These are phyloP conservation scores for Kwoniella bestiolae DNA, from an alignment of 768 basidiomycete genomes.

Conservation along the genomic window DNA sequence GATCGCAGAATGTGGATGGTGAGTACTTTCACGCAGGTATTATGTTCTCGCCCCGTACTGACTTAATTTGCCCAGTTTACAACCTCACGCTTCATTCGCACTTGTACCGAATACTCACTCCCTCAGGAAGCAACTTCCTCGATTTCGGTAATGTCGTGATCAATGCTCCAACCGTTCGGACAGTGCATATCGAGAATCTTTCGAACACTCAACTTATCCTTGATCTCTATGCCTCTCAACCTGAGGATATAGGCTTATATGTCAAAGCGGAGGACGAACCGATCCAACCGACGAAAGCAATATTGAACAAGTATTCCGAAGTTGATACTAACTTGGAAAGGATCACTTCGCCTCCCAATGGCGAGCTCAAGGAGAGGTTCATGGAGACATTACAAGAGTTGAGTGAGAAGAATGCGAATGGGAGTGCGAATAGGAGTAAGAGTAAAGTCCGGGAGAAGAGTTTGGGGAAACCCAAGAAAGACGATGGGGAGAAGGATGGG, in stretches of 20 bases:
- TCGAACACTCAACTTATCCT: constrained; percentile 36
- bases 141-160: constrained; percentile 55
- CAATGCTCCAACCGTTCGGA: constrained; percentile 48
- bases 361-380: constrained; percentile 54
- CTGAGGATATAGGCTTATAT: constrained; percentile 53
- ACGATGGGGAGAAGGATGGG: constrained; percentile 14
- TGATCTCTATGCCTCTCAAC: constrained; percentile 47
- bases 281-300: neutral
- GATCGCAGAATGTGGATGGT: constrained; percentile 52
- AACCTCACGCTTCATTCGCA: constrained; percentile 55
- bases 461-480: constrained; percentile 2
- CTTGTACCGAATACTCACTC: constrained; percentile 54
- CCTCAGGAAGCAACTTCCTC: constrained; percentile 54
- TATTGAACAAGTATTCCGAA: constrained; percentile 27
- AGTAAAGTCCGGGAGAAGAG: constrained; percentile 31
- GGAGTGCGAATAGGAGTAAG: constrained; percentile 1
- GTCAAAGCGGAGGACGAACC: constrained; percentile 48
- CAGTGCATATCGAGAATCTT: constrained; percentile 51
- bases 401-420: constrained; percentile 9
- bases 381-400: constrained; percentile 52
- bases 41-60: too few species aligned
- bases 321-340: constrained; percentile 18
- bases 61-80: constrained; percentile 25
- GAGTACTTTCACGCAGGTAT: too few species aligned
- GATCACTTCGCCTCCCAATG: constrained; percentile 37